Evolutionary conservation across 371 early-diverging fungal genomes (phyloP), one percentile per base, ranked within the genome.

Genomic region (Rhizomucor miehei): DNA sequence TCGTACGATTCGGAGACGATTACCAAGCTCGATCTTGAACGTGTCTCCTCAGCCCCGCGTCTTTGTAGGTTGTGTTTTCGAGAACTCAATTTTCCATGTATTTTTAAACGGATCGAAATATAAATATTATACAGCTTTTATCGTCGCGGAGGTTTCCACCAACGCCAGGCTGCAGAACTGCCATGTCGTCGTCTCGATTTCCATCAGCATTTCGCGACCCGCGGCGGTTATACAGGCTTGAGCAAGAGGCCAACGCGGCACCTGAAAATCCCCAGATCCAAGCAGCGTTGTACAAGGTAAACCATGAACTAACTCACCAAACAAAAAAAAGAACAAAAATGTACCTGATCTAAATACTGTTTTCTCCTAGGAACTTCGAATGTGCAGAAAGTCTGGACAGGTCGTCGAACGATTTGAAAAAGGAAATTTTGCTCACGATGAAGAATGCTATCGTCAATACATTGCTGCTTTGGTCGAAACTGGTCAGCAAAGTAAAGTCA

Each of bases 251-350:
- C 1, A 73, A 84, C 49, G 73, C 78, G 8, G 63, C 69, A 40
- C 73, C 82, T 13, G 60, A 65, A 51, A 80, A 88, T 59, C 61
- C 87, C 1, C 48, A 60, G 10, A 74, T 73, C 8, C 91, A 90
- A 52, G 80, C 86, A 19, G 82, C 72, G 17, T 75, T 86, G 36
- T 88, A 86, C 73, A 76, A 78, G 75, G 87, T 85, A 66, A 53
- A 44, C 34, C 13, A 21, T 56, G 36, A 19, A 54, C 23, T 16
- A 46, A n/a, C n/a, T 20, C 9, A 17, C 13, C 44, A 21, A 13
- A 34, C 13, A 0, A 0, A 6, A 11, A 2, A 6, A 36, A 13
- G 1, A 29, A 29, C 29, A 8, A 29, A 5, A 29, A 29, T 29
- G 29, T 48, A 16, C 19, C 24, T 1, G 12, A 46, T 23, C 14